Conservation (phyloP, 176 grass and related monocot species). For the Oryza glaberrima region DNA sequence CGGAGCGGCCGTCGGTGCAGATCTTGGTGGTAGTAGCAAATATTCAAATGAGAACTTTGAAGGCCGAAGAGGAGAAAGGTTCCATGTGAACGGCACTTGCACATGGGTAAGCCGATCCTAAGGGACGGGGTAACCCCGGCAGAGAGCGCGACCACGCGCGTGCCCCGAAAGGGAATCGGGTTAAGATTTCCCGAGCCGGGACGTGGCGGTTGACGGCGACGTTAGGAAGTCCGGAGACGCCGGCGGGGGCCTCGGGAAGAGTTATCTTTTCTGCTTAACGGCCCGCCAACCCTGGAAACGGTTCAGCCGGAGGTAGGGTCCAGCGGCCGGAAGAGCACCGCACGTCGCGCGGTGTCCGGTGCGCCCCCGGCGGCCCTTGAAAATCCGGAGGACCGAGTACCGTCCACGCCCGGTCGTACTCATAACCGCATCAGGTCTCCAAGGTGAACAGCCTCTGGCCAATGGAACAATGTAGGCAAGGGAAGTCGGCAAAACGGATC, state of each 20-base stretch:
- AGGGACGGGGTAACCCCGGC: slow-evolving; percentile 67
- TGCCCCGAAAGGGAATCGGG: no score
- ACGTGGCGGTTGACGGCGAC: slow-evolving; percentile 55
- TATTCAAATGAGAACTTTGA: slow-evolving; percentile 94
- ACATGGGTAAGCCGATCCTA: slow-evolving; percentile 83
- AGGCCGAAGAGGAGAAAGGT: slow-evolving; percentile 86
- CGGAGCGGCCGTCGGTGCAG: slow-evolving; percentile 63
- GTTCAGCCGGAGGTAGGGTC: slow-evolving; percentile 43
- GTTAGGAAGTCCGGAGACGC: slow-evolving; percentile 63
- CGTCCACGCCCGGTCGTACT: slow-evolving; percentile 44
- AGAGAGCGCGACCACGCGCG: background rate
- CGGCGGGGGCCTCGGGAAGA: slow-evolving; percentile 64
- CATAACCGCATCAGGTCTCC: slow-evolving; percentile 64
- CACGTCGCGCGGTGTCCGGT: slow-evolving; percentile 68
- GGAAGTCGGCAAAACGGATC: slow-evolving; percentile 88
- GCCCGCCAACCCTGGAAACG: slow-evolving; percentile 42
- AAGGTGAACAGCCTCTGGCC: slow-evolving; percentile 73
- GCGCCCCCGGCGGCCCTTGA: slow-evolving; percentile 61
- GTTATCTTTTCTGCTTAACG: slow-evolving; percentile 56
- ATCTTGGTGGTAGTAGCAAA: slow-evolving; percentile 92
- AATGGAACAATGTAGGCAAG: slow-evolving; percentile 89
- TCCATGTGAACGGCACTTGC: slow-evolving; percentile 84
- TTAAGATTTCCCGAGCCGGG: background rate
- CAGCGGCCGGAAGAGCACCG: slow-evolving; percentile 60
- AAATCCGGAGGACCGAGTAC: slow-evolving; percentile 74